Evolutionary conservation across 2,329 filamentous ascomycete genomes (phyloP).

Genomic region (Neopestalotiopsis rosae): DNA sequence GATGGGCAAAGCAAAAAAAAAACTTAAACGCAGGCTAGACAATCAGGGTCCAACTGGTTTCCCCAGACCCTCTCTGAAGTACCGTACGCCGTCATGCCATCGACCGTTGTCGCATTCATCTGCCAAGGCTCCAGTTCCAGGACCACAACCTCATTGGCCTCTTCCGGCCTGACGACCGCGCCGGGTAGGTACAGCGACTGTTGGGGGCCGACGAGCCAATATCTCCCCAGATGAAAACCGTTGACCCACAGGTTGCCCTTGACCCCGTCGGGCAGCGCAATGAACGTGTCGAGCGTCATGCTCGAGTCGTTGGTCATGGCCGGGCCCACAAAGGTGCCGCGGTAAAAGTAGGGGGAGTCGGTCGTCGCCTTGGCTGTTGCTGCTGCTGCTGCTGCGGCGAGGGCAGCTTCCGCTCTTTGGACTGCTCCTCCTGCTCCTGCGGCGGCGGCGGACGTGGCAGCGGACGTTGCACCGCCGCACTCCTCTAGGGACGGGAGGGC

Average conservation of each 20-base stretch:
- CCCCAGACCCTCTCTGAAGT: slow-evolving; percentile 32
- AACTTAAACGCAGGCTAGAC: slow-evolving; percentile 11
- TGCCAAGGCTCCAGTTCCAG: slow-evolving; percentile 47
- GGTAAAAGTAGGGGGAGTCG: slow-evolving; percentile 35
- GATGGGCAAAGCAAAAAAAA: neutral
- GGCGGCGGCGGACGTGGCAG: neutral
- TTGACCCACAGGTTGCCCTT: slow-evolving; percentile 55
- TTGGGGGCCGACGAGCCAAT: slow-evolving; percentile 53
- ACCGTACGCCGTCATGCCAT: slow-evolving; percentile 29
- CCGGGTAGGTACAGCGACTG: slow-evolving; percentile 53
- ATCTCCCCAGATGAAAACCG: slow-evolving; percentile 49
- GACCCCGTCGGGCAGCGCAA: slow-evolving; percentile 44
- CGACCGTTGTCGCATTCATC: slow-evolving; percentile 15
- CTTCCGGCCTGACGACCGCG: slow-evolving; percentile 36
- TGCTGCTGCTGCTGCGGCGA: too few species aligned
- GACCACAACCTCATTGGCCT: slow-evolving; percentile 46
- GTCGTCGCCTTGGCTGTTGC: slow-evolving; percentile 10
- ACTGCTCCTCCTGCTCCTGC: too few species aligned
- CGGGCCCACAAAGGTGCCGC: slow-evolving; percentile 35
- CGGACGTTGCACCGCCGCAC: slow-evolving; percentile 4
- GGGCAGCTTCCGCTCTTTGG: too few species aligned
- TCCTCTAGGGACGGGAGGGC: slow-evolving; percentile 22
- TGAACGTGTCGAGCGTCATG: slow-evolving; percentile 38
- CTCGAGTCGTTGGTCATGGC: slow-evolving; percentile 33
- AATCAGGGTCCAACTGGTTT: slow-evolving; percentile 36